Evolutionary conservation across 257 asterid species (phyloP), one percentile per base, ranked within the genome.

Genomic region (Cruciata laevipes): DNA sequence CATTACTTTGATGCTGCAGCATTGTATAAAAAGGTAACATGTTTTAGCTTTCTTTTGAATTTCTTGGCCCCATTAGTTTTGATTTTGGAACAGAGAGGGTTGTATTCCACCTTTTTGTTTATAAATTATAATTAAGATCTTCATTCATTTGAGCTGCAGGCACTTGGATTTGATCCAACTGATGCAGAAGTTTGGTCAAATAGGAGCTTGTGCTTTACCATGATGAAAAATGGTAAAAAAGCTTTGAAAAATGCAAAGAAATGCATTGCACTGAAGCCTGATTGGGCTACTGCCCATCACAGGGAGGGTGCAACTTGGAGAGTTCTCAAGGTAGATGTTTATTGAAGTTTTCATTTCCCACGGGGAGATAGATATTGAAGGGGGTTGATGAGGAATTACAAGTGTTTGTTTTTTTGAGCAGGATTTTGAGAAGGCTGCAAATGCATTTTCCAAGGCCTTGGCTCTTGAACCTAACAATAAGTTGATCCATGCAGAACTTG

Each of bases 11-110:
- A 47, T 42, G 87, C 84, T 35, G 16, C 49, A 70, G 6, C 25
- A 30, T 79, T 66, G 72, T 82, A 42, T 60, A 64, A 71, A n/a
- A 14, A 37, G 83, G 84, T 79, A 75, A 60, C 4, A 24, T 57
- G 62, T 9, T 2, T n/a, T 16, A 47, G 53, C 49, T 40, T 40
- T 40, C 49, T 11, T n/a, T n/a, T n/a, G n/a, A n/a, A n/a, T n/a
- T n/a, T n/a, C n/a, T n/a, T n/a, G n/a, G n/a, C n/a, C n/a, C n/a
- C n/a, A n/a, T n/a, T n/a, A n/a, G n/a, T n/a, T n/a, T n/a, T n/a
- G n/a, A n/a, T n/a, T n/a, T n/a, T n/a, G n/a, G 11, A 40, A 40
- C 3, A 2, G 14, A 16, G 53, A 3, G 0, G 6, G 7, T 3
- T 55, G 25, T 8, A 20, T 23, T 24, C n/a, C 21, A n/a, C n/a